phyloP scores from a whole-genome alignment of 768 basidiomycete species.

The Lactarius hatsudake region DNA sequence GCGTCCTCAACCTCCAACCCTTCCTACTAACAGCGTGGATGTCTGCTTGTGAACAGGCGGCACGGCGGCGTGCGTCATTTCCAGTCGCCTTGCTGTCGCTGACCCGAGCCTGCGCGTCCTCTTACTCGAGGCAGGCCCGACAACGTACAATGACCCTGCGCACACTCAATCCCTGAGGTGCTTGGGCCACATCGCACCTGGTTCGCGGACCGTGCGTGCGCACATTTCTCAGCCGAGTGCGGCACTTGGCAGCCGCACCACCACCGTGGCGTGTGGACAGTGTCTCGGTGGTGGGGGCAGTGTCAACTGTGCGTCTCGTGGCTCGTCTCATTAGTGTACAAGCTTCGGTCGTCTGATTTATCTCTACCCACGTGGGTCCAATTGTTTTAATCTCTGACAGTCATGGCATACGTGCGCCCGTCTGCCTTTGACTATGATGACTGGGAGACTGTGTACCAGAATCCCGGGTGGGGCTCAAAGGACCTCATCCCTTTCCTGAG shows the following conservation, averaged over 20 bases:
- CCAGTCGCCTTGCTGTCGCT: slow-evolving; percentile 51
- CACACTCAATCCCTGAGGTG: slow-evolving; percentile 57
- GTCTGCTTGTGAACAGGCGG: slow-evolving; percentile 35
- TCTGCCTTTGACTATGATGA: slow-evolving; percentile 58
- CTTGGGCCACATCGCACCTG: slow-evolving; percentile 41
- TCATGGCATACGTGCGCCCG: slow-evolving; percentile 54
- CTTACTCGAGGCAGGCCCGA: slow-evolving; percentile 56
- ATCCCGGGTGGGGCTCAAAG: slow-evolving; percentile 59
- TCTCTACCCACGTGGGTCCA: not conserved
- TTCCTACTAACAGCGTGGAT: not conserved
- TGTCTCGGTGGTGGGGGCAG: slow-evolving; percentile 61
- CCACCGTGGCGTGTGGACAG: slow-evolving; percentile 45
- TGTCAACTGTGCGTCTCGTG: slow-evolving; percentile 46
- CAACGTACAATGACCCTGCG: slow-evolving; percentile 43
- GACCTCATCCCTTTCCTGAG: slow-evolving; percentile 55
- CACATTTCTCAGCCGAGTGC: slow-evolving; percentile 41
- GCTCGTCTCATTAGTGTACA: not conserved
- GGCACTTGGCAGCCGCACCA: slow-evolving; percentile 44
- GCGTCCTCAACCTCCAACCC: not conserved
- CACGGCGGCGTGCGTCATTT: slow-evolving; percentile 54
- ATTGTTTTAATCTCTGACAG: slow-evolving; percentile 11
- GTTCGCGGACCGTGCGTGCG: slow-evolving; percentile 43
- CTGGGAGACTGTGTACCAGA: slow-evolving; percentile 50
- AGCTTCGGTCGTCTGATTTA: not conserved
- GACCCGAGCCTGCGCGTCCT: slow-evolving; percentile 57